These are phyloP conservation scores for Aureobasidium sp. DNA, from an alignment of 2,329 filamentous ascomycete genomes.

Conservation along the genomic window DNA sequence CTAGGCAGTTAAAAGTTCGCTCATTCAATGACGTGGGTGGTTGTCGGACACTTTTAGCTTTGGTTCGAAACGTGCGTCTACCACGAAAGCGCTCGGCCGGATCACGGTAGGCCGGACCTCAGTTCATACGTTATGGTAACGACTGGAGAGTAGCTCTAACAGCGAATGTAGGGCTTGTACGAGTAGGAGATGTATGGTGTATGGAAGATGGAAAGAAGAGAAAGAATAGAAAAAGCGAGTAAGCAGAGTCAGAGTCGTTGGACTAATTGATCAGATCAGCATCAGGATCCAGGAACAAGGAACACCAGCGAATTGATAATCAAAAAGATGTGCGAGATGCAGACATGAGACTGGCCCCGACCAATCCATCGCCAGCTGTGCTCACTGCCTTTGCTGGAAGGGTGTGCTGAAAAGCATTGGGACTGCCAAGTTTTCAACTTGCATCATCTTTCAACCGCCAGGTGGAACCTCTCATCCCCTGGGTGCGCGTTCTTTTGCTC, in stretches of 20 bases:
- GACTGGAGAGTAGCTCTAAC: neutral
- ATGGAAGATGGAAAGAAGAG: neutral
- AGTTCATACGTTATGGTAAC: neutral
- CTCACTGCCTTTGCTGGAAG: neutral
- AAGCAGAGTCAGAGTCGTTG: slow-evolving; percentile 6
- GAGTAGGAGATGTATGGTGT: neutral
- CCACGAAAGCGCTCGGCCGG: slow-evolving; percentile 3
- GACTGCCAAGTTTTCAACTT: slow-evolving; percentile 6
- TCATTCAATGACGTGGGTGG: slow-evolving; percentile 10
- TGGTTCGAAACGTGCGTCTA: slow-evolving; percentile 4
- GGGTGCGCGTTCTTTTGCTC: neutral
- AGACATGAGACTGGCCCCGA: slow-evolving; percentile 2
- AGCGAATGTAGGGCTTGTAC: neutral
- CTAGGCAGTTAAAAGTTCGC: slow-evolving; percentile 8
- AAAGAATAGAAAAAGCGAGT: neutral
- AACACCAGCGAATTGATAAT: neutral
- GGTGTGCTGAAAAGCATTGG: slow-evolving; percentile 3
- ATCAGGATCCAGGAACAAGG: slow-evolving; percentile 10
- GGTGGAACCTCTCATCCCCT: slow-evolving; percentile 3
- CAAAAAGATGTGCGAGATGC: slow-evolving; percentile 7
- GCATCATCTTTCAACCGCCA: slow-evolving; percentile 10
- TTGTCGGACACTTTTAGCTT: neutral
- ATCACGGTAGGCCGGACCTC: neutral
- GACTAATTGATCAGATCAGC: slow-evolving; percentile 3
- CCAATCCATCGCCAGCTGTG: neutral